phyloP scores from a whole-genome alignment of 1,284 basidiomycete genomes.

The Lentinula novae-zelandiae region DNA sequence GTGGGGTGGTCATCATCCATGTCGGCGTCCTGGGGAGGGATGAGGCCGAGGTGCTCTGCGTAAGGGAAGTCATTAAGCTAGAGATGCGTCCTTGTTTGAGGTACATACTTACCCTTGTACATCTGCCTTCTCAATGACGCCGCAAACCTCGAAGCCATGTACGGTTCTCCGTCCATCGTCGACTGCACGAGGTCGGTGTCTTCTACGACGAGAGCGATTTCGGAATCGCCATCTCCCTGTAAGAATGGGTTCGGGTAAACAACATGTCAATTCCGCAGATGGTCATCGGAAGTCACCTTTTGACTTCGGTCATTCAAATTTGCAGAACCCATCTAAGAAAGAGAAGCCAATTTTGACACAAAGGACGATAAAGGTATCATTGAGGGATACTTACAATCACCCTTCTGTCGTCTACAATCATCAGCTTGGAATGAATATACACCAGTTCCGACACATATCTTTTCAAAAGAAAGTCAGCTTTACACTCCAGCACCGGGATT shows the following conservation, averaged over 20 bases:
- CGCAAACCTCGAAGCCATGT: constrained; percentile 71
- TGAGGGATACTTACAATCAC: constrained; percentile 62
- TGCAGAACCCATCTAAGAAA: constrained; percentile 74
- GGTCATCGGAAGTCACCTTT: constrained; percentile 37
- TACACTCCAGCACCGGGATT: background rate
- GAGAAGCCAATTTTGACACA: background rate
- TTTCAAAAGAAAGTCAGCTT: constrained; percentile 12
- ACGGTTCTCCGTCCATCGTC: constrained; percentile 76
- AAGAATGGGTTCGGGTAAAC: background rate
- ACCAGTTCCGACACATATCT: constrained; percentile 81
- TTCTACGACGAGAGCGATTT: constrained; percentile 89
- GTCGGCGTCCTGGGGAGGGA: constrained; percentile 53
- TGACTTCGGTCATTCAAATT: constrained; percentile 89
- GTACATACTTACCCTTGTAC: constrained; percentile 52
- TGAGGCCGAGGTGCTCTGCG: constrained; percentile 83
- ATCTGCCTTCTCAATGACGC: constrained; percentile 74
- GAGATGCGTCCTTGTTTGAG: background rate
- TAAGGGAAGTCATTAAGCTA: background rate
- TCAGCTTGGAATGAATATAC: constrained; percentile 81
- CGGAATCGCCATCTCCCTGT: constrained; percentile 87
- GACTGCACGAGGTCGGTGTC: constrained; percentile 78
- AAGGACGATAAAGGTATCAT: constrained; percentile 13
- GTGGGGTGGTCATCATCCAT: constrained; percentile 38
- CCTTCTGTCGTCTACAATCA: constrained; percentile 90
- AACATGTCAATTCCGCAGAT: background rate